Conservation (phyloP, 495 filamentous ascomycete species). For the Talaromyces thailandensis region DNA sequence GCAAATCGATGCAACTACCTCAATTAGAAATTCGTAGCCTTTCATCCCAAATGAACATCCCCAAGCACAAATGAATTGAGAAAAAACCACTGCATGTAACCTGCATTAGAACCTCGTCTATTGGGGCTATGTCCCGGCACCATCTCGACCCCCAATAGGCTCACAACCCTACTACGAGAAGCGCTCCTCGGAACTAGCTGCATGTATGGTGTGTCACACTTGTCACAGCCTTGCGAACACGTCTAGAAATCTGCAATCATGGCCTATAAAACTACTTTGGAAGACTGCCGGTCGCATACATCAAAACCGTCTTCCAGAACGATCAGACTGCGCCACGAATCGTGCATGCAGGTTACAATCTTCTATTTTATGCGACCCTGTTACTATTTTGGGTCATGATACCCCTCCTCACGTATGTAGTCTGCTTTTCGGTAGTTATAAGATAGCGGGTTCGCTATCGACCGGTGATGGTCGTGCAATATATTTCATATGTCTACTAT, state of each 20-base stretch:
- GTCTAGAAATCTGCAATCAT: not conserved
- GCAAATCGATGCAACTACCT: not conserved
- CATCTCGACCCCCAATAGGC: not conserved
- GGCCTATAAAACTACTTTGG: too few species aligned
- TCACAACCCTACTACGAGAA: not conserved
- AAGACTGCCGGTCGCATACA: not conserved
- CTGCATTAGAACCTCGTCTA: not conserved
- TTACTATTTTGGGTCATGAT: not conserved
- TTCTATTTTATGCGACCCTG: not conserved
- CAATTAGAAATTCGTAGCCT: not conserved
- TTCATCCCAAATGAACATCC: not conserved
- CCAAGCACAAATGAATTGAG: not conserved
- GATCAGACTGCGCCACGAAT: not conserved
- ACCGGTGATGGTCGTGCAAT: not conserved
- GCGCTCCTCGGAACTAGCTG: not conserved
- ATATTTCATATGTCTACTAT: not conserved
- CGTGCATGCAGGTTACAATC: not conserved
- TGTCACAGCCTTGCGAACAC: conserved; percentile 2
- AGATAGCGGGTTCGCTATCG: not conserved
- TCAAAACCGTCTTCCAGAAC: not conserved
- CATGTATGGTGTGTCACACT: not conserved
- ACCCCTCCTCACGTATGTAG: not conserved
- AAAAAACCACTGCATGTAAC: not conserved
- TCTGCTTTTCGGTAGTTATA: not conserved
- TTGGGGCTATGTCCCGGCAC: not conserved